Conservation (phyloP, 1,284 basidiomycete species). For the Schizopora paradoxa region DNA sequence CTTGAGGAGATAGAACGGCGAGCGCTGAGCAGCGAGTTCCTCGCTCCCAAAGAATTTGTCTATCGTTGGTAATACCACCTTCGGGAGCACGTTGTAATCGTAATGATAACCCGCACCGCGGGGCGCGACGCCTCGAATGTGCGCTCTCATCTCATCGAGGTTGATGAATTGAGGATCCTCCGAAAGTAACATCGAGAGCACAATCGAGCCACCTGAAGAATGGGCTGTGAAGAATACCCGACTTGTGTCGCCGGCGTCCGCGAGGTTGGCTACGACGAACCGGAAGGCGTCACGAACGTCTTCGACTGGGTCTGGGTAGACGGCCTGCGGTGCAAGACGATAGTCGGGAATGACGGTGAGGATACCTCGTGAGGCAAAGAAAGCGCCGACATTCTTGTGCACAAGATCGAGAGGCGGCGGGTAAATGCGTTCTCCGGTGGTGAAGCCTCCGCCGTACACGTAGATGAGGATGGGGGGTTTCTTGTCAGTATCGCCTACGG, state of each 20-base stretch:
- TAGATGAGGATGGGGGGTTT: conserved; percentile 53
- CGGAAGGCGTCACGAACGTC: conserved; percentile 53
- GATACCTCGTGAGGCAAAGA: conserved; percentile 54
- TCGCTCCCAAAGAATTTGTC: conserved; percentile 43
- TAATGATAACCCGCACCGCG: conserved; percentile 42
- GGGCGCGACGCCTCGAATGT: conserved; percentile 41
- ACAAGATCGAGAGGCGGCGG: conserved; percentile 42
- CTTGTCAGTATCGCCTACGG: conserved; percentile 18
- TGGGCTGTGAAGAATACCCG: conserved; percentile 49
- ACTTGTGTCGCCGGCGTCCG: conserved; percentile 31
- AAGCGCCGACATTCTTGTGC: conserved; percentile 52
- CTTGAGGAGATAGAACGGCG: conserved; percentile 36
- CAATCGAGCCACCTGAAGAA: conserved; percentile 51
- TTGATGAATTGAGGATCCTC: conserved; percentile 33
- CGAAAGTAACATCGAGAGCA: conserved; percentile 40
- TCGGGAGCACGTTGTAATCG: conserved; percentile 21
- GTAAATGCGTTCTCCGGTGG: conserved; percentile 40
- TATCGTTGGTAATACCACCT: conserved; percentile 25
- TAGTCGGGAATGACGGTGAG: conserved; percentile 60
- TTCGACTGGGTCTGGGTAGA: conserved; percentile 46
- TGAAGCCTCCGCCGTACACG: conserved; percentile 60
- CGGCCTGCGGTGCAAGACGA: conserved; percentile 48
- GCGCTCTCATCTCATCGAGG: conserved; percentile 24
- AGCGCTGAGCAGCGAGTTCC: conserved; percentile 34
- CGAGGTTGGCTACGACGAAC: conserved; percentile 42